Conservation (phyloP, 1,284 basidiomycete genomes). For the Leccinum glutinopallens region DNA sequence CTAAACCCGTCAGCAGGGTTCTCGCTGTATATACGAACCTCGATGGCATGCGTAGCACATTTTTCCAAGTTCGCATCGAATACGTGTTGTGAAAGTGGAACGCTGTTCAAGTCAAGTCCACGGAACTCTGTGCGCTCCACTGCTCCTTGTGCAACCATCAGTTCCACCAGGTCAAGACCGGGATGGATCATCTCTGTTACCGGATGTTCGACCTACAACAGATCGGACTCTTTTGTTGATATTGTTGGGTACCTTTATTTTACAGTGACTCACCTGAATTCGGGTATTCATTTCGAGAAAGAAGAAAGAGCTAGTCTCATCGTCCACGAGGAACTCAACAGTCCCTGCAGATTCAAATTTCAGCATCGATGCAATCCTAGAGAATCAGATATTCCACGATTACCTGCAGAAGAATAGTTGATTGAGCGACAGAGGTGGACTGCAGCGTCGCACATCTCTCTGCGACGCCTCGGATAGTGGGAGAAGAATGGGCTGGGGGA, state of each 20-base stretch:
- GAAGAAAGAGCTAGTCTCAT: constrained; percentile 56
- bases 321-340: constrained; percentile 69
- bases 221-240: not conserved
- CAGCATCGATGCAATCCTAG: not conserved
- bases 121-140: constrained; percentile 33
- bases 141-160: constrained; percentile 64
- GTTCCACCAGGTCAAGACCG: constrained; percentile 62
- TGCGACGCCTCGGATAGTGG: constrained; percentile 42
- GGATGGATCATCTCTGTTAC: constrained; percentile 63
- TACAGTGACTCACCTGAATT: constrained; percentile 49
- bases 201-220: constrained; percentile 63
- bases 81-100: constrained; percentile 27
- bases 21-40: constrained; percentile 69
- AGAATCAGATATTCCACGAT: not conserved
- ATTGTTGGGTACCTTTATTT: not conserved
- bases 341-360: constrained; percentile 47
- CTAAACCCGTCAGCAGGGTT: constrained; percentile 60
- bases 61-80: constrained; percentile 25
- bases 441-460: constrained; percentile 55
- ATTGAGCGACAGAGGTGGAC: constrained; percentile 52
- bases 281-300: constrained; percentile 80
- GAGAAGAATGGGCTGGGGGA: constrained; percentile 57
- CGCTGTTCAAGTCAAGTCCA: constrained; percentile 20
- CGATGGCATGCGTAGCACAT: constrained; percentile 50
- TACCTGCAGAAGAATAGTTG: constrained; percentile 62